Base-by-base conservation (phyloP, 306 rosid genomes). In the Prunus fruticosa region DNA sequence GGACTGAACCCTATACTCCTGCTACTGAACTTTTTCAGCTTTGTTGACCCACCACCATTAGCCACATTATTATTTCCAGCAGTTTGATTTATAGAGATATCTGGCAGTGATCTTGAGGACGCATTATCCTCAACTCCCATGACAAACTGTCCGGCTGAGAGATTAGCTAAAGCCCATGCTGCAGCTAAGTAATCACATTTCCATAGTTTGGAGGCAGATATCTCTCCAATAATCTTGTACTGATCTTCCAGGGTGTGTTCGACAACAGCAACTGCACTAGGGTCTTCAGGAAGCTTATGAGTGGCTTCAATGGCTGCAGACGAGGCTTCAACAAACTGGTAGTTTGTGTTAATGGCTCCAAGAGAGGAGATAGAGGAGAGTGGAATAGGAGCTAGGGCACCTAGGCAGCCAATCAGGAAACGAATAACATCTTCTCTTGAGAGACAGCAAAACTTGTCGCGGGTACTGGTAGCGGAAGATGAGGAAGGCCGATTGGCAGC, bases 401-500 rank as follows among this genome's bases (percentile, higher is more conserved):
- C 99, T 2, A 96, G 96, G 84, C 99, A 96, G 71, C 98, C 99
- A 2, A 96, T 92, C 64, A 96, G 77, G 78, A 96, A 96, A 61
- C 99, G 98, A 54, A 96, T 89, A n/a, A 96, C 93, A 49, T 96
- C 97, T 89, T 96, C 99, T 78, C 99, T 83, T 46, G 99, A 96
- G 60, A 96, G 94, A 82, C 96, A 91, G 67, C 98, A 96, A 75
- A 84, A 96, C 83, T 82, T 92, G 50, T 88, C 96, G 3, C 79
- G 84, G 60, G 82, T 6, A 4, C 54, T 41, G 32, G 82, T 15
- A 6, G 86, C 34, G 14, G 97, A 63, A 14, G 97, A 82, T 52
- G 96, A 79, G 72, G 96, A 80, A 75, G 82, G 85, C 57, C 91
- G 66, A 32, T 76, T 95, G 61, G 78, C 16, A 11, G 62, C 73